phyloP scores from a whole-genome alignment of 2,329 filamentous ascomycete species.

The Phoma sp. region DNA sequence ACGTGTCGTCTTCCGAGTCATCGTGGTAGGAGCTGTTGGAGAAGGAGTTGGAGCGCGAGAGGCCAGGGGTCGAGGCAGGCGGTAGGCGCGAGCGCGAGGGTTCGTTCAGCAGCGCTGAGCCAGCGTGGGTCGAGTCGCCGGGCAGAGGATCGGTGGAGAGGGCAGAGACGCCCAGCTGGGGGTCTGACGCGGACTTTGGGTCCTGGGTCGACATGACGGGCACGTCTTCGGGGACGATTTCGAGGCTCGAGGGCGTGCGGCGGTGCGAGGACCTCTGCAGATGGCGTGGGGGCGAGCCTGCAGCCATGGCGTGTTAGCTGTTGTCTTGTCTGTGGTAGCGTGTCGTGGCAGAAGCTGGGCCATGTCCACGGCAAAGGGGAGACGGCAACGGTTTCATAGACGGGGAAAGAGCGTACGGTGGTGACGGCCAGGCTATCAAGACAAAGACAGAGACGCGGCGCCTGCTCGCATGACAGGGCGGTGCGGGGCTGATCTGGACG shows the following conservation, averaged over 20 bases:
- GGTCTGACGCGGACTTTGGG: constrained; percentile 39
- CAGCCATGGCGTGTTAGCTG: constrained; percentile 42
- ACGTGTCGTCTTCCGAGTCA: constrained; percentile 76
- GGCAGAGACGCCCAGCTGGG: constrained; percentile 37
- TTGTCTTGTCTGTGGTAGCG: neutral
- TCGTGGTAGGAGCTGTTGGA: constrained; percentile 88
- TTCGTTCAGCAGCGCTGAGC: constrained; percentile 46
- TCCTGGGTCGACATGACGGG: constrained; percentile 39
- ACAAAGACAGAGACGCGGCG: constrained; percentile 2
- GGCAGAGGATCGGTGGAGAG: constrained; percentile 31
- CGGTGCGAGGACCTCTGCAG: constrained; percentile 35
- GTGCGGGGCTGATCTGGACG: constrained; percentile 11
- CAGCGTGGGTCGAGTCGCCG: constrained; percentile 35
- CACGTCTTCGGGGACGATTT: constrained; percentile 39
- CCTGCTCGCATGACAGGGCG: constrained; percentile 40
- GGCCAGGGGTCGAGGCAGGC: constrained; percentile 59
- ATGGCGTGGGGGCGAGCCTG: constrained; percentile 36
- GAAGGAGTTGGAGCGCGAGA: constrained; percentile 81
- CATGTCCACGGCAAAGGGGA: neutral
- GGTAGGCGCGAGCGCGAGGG: constrained; percentile 53
- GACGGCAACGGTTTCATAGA: constrained; percentile 1
- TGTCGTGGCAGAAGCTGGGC: neutral
- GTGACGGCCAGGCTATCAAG: constrained; percentile 18
- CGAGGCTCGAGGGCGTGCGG: constrained; percentile 38
- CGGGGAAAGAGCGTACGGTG: constrained; percentile 30